phyloP scores from a whole-genome alignment of 202 grass and related monocot species.

The Elaeis oleifera region DNA sequence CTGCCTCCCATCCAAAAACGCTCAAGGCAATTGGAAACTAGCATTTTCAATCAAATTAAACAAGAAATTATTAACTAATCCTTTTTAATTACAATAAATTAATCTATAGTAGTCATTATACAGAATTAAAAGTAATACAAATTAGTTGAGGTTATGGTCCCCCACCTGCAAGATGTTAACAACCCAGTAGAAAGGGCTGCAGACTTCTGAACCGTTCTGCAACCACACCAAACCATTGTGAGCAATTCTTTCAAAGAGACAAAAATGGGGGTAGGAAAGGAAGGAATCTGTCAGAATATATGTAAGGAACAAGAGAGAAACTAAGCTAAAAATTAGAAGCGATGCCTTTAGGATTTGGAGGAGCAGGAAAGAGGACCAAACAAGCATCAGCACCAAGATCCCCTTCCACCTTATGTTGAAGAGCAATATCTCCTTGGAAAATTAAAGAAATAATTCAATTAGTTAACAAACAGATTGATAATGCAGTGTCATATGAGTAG shows the following conservation, averaged over 20 bases:
- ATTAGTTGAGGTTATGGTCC: neutral
- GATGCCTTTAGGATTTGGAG: slow-evolving; percentile 80
- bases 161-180: slow-evolving; percentile 72
- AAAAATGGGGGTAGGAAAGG: neutral
- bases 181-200: slow-evolving; percentile 78
- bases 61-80: no score
- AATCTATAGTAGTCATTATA: no score
- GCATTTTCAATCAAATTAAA: no score
- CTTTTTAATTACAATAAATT: no score
- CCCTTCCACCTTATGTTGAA: slow-evolving; percentile 92
- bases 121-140: no score
- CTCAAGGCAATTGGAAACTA: slow-evolving; percentile 52
- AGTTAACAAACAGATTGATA: no score
- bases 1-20: slow-evolving; percentile 61
- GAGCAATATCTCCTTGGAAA: slow-evolving; percentile 49
- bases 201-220: slow-evolving; percentile 69
- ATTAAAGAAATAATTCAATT: neutral
- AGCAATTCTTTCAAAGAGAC: slow-evolving; percentile 12
- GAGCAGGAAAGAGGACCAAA: slow-evolving; percentile 66
- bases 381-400: slow-evolving; percentile 53
- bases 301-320: neutral
- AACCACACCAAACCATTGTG: slow-evolving; percentile 4
- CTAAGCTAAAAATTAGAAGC: slow-evolving; percentile 2
- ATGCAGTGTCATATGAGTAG: no score
- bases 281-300: neutral